A percentile compares a stretch with the other conserved stretches of the same genome.
These are phyloP conservation scores for Pholiota conissans DNA, from an alignment of 768 basidiomycete genomes.

Conservation along the genomic window DNA sequence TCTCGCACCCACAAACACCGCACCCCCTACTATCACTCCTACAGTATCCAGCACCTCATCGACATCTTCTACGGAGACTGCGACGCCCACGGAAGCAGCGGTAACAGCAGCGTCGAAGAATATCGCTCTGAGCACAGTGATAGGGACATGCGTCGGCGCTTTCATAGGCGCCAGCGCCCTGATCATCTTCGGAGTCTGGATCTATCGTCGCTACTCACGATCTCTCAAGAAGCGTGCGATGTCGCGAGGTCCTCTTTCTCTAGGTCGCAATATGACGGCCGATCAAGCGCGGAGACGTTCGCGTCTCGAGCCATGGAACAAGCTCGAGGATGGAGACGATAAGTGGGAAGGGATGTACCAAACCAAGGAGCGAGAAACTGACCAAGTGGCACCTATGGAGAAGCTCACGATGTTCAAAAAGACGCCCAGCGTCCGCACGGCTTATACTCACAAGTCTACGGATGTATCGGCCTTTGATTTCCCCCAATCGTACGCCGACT, in stretches of 20 bases:
- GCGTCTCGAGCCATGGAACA: constrained; percentile 56
- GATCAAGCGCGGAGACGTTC: constrained; percentile 46
- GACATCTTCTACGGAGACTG: constrained; percentile 7
- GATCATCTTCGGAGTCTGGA: constrained; percentile 51
- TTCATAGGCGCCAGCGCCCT: constrained; percentile 54
- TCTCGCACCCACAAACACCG: constrained; percentile 2
- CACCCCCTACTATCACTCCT: constrained; percentile 3
- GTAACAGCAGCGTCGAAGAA: constrained; percentile 24
- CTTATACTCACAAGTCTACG: constrained; percentile 48
- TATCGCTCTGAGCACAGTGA: constrained; percentile 52
- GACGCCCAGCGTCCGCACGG: constrained; percentile 54
- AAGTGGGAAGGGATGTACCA: constrained; percentile 45
- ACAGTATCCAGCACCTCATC: constrained; percentile 7
- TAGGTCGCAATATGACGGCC: constrained; percentile 35
- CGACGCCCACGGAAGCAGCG: constrained; percentile 16
- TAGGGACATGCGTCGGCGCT: constrained; percentile 64
- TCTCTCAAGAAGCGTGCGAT: constrained; percentile 34
- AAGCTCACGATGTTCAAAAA: constrained; percentile 71
- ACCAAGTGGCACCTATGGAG: constrained; percentile 51
- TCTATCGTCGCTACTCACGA: constrained; percentile 50
- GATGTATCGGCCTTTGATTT: constrained; percentile 39
- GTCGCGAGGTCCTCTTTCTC: constrained; percentile 27
- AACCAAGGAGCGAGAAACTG: constrained; percentile 39
- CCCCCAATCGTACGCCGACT: constrained; percentile 55
- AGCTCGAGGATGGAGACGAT: constrained; percentile 52